Evolutionary conservation across 345 rosid species (phyloP).

Genomic region (Eucalyptus shirleyi): DNA sequence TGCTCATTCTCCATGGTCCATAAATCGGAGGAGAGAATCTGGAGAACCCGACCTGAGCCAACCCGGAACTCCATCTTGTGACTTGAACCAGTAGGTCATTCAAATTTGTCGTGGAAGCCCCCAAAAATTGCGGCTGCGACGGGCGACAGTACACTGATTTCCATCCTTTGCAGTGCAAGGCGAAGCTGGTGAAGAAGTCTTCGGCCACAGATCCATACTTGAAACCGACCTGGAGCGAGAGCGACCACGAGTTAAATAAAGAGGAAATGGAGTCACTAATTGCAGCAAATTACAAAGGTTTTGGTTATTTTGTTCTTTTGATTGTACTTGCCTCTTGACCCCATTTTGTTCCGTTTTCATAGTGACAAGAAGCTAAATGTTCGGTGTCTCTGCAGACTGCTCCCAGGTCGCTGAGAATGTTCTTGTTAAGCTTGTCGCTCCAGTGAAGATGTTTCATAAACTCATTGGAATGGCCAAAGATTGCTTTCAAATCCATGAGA

Average conservation of each 20-base stretch:
- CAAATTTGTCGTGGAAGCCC: background rate
- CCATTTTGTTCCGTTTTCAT: slow-evolving; percentile 15
- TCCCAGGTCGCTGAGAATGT: background rate
- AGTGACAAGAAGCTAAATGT: background rate
- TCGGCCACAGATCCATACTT: slow-evolving; percentile 10
- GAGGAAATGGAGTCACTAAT: background rate
- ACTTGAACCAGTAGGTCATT: slow-evolving; percentile 2
- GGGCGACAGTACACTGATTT: slow-evolving; percentile 11
- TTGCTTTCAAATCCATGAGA: background rate
- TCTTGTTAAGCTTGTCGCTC: background rate
- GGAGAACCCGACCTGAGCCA: slow-evolving; percentile 3
- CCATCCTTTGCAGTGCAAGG: slow-evolving; percentile 14
- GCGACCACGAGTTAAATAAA: background rate
- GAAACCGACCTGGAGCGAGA: slow-evolving; percentile 13
- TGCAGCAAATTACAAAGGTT: background rate
- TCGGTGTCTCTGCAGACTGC: background rate
- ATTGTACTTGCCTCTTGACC: slow-evolving; percentile 14
- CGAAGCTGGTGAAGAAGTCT: slow-evolving; percentile 11
- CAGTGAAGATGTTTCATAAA: slow-evolving; percentile 4
- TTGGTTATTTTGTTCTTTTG: background rate
- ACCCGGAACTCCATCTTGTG: slow-evolving; percentile 20
- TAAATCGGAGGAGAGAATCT: slow-evolving; percentile 22
- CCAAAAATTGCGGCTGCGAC: slow-evolving; percentile 9
- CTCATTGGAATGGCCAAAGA: slow-evolving; percentile 19
- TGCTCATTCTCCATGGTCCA: slow-evolving; percentile 7